A percentile compares a stretch with the other conserved stretches of the same genome.
These are phyloP conservation scores for Boletus pseudopeckii DNA, from an alignment of 768 basidiomycete genomes.

Conservation along the genomic window DNA sequence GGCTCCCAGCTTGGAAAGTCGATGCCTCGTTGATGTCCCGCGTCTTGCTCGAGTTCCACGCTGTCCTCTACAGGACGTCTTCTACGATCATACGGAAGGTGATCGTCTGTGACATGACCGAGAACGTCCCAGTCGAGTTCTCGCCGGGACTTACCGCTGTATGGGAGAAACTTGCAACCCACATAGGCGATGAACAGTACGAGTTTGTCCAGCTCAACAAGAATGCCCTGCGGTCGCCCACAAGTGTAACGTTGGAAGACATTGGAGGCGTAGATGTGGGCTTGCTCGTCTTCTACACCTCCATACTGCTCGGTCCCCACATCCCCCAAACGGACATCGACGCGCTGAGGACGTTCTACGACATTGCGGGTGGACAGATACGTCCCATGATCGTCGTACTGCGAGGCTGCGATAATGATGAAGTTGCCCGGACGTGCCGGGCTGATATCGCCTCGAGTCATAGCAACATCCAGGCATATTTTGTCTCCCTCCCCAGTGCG, in stretches of 20 bases:
- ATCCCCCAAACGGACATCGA: background rate
- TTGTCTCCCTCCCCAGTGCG: background rate
- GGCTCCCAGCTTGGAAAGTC: background rate
- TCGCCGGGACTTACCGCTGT: background rate
- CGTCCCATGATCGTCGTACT: background rate
- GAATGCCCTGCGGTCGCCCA: background rate
- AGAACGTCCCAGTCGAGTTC: background rate
- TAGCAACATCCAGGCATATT: background rate
- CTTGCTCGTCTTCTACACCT: background rate
- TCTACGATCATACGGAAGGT: background rate
- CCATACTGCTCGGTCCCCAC: background rate
- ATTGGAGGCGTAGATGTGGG: background rate
- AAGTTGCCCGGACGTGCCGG: background rate
- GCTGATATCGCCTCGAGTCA: background rate
- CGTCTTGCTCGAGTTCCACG: background rate
- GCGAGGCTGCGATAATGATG: background rate
- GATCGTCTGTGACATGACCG: background rate
- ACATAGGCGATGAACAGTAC: background rate
- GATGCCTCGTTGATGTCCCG: background rate
- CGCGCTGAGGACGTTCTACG: background rate
- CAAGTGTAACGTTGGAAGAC: background rate
- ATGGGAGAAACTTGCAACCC: background rate
- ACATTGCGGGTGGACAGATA: background rate
- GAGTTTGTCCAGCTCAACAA: background rate
- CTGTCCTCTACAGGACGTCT: background rate